Evolutionary conservation across 257 asterid genomes (phyloP).

Genomic region (Salvia rosmarinus): DNA sequence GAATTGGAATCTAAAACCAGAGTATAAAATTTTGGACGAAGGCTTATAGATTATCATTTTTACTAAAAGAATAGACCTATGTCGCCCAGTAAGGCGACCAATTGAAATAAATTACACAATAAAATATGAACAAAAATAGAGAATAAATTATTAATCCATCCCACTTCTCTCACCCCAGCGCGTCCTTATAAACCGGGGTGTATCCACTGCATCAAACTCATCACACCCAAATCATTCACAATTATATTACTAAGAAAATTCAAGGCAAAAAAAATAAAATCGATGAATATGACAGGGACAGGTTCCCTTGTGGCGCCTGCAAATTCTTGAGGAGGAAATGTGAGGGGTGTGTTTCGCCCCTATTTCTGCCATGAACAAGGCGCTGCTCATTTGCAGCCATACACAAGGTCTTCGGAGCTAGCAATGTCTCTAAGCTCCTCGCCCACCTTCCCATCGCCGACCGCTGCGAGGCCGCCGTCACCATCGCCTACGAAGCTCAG

Average conservation of each 20-base stretch:
- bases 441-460: conserved; percentile 60
- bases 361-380: conserved; percentile 75
- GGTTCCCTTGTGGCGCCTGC: conserved; percentile 92
- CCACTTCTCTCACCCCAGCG: conserved; percentile 29
- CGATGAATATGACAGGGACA: conserved; percentile 58
- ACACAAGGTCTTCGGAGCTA: conserved; percentile 62
- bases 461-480: conserved; percentile 69
- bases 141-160: conserved; percentile 47
- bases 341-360: conserved; percentile 71
- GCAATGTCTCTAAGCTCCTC: conserved; percentile 60
- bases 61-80: conserved; percentile 26
- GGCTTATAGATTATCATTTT: conserved; percentile 38
- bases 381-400: conserved; percentile 58
- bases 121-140: conserved; percentile 43
- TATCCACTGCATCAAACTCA: conserved; percentile 31
- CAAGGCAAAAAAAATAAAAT: not conserved
- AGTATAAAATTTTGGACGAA: conserved; percentile 42
- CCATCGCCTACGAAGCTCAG: conserved; percentile 72
- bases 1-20: conserved; percentile 57
- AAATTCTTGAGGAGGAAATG: conserved; percentile 75
- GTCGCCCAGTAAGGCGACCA: conserved; percentile 85
- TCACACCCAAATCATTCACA: not conserved
- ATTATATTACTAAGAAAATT: not conserved
- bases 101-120: conserved; percentile 46
- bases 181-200: conserved; percentile 49